phyloP scores from a whole-genome alignment of 129 eudicot genomes.

The Flaveria linearis region DNA sequence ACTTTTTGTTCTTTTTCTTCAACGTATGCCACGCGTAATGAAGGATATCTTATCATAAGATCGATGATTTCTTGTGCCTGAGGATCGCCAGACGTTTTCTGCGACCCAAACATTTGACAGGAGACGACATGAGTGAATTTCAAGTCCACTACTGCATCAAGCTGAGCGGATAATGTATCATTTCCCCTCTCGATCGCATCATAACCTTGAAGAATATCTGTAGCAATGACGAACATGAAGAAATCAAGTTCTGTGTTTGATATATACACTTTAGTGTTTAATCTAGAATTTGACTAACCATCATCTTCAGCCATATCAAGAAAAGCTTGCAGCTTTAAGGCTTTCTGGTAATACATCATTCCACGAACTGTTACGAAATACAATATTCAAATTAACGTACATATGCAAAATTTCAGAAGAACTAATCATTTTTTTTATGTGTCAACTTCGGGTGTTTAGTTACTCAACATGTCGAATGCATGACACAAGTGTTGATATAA shows the following conservation, averaged over 20 bases:
- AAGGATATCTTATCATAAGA: slow-evolving; percentile 74
- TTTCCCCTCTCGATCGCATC: slow-evolving; percentile 76
- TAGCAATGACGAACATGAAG: slow-evolving; percentile 17
- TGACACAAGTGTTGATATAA: neutral
- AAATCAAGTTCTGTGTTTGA: slow-evolving; percentile 16
- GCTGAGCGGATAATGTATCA: slow-evolving; percentile 82
- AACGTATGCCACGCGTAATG: slow-evolving; percentile 90
- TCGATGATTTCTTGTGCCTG: slow-evolving; percentile 87
- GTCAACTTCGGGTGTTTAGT: neutral
- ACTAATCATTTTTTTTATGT: neutral
- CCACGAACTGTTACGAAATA: slow-evolving; percentile 67
- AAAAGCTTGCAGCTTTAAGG: slow-evolving; percentile 88
- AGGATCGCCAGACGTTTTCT: slow-evolving; percentile 77
- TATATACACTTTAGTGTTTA: neutral
- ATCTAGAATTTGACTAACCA: slow-evolving; percentile 47
- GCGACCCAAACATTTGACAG: slow-evolving; percentile 85
- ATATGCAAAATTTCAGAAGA: slow-evolving; percentile 5
- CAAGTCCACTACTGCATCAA: slow-evolving; percentile 86
- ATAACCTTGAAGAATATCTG: slow-evolving; percentile 90
- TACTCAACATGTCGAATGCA: neutral
- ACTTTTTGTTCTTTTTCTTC: slow-evolving; percentile 76
- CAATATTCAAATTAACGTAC: slow-evolving; percentile 10
- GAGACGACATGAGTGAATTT: slow-evolving; percentile 84
- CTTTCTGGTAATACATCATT: slow-evolving; percentile 96
- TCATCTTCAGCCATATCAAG: slow-evolving; percentile 96